phyloP scores from a whole-genome alignment of 2,329 filamentous ascomycete species.

The Pseudocercospora cruenta region DNA sequence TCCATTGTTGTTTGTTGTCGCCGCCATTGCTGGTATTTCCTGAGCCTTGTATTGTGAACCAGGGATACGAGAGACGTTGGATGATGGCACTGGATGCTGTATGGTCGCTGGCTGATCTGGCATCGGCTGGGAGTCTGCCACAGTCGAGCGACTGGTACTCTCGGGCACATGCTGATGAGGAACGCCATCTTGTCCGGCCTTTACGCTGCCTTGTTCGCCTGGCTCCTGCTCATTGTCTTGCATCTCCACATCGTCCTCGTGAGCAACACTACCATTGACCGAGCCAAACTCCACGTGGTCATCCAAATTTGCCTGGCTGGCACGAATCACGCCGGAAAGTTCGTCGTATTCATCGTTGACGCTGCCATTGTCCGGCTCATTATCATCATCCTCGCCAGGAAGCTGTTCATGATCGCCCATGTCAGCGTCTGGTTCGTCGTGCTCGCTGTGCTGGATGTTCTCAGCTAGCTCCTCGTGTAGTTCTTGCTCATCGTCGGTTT shows the following conservation, averaged over 20 bases:
- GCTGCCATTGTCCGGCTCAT: conserved; percentile 18
- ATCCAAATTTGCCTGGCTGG: conserved; percentile 36
- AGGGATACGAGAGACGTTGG: conserved; percentile 38
- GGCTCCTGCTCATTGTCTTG: conserved; percentile 3
- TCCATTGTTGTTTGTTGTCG: conserved; percentile 19
- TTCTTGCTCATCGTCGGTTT: conserved; percentile 21
- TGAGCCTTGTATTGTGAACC: conserved; percentile 41
- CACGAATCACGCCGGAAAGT: conserved; percentile 29
- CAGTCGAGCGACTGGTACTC: conserved; percentile 43
- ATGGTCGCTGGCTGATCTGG: conserved; percentile 1
- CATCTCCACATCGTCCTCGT: conserved; percentile 15
- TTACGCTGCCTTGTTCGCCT: not conserved
- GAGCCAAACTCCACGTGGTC: conserved; percentile 25
- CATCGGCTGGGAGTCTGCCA: conserved; percentile 51
- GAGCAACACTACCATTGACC: conserved; percentile 10
- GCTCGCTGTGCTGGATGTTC: conserved; percentile 20
- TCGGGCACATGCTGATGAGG: not conserved
- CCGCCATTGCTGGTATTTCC: conserved; percentile 36
- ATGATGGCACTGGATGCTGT: conserved; percentile 40
- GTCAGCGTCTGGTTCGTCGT: conserved; percentile 19
- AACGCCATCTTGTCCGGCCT: not conserved
- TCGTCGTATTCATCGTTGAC: conserved; percentile 45
- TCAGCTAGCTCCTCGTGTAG: conserved; percentile 17
- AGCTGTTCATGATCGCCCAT: conserved; percentile 14
- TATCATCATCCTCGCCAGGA: conserved; percentile 20